A percentile compares a stretch with the other conserved stretches of the same genome.
Conservation (phyloP, 768 basidiomycete genomes). For the Mrakia frigida region DNA sequence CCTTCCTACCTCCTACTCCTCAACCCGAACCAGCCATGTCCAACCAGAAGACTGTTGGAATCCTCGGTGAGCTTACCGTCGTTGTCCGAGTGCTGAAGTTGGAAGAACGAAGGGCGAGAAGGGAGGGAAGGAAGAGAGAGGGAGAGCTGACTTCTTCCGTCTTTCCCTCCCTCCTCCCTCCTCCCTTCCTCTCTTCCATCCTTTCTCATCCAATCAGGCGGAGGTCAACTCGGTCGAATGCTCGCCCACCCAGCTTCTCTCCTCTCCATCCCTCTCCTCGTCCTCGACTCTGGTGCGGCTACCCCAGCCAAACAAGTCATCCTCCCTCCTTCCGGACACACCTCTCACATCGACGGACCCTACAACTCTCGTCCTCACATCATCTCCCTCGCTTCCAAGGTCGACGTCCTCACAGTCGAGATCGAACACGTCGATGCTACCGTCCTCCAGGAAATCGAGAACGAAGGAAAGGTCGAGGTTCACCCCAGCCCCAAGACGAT, state of each 20-base stretch:
- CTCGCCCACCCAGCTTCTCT: slow-evolving; percentile 81
- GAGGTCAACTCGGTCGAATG: slow-evolving; percentile 97
- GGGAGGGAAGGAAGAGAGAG: too few species aligned
- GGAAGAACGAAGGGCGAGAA: neutral
- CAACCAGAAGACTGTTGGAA: slow-evolving; percentile 42
- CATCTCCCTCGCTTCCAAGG: slow-evolving; percentile 66
- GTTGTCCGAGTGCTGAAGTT: neutral
- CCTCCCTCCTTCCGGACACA: slow-evolving; percentile 50
- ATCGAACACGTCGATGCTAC: slow-evolving; percentile 89
- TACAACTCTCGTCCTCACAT: slow-evolving; percentile 78
- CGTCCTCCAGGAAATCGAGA: slow-evolving; percentile 54
- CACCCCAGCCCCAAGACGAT: slow-evolving; percentile 81
- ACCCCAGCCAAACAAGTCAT: slow-evolving; percentile 87
- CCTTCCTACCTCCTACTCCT: neutral
- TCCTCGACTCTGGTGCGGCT: slow-evolving; percentile 75
- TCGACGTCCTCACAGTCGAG: slow-evolving; percentile 86
- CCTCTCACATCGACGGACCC: slow-evolving; percentile 74
- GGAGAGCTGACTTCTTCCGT: neutral
- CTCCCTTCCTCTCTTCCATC: neutral
- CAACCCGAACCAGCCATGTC: neutral
- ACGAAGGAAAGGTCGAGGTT: slow-evolving; percentile 49
- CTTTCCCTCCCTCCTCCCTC: slow-evolving; percentile 2
- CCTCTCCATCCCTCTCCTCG: slow-evolving; percentile 72
- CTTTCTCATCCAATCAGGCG: slow-evolving; percentile 53
- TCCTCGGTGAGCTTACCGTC: slow-evolving; percentile 38